phyloP scores from a whole-genome alignment of 148 eudicot genomes.

The Fagopyrum esculentum region DNA sequence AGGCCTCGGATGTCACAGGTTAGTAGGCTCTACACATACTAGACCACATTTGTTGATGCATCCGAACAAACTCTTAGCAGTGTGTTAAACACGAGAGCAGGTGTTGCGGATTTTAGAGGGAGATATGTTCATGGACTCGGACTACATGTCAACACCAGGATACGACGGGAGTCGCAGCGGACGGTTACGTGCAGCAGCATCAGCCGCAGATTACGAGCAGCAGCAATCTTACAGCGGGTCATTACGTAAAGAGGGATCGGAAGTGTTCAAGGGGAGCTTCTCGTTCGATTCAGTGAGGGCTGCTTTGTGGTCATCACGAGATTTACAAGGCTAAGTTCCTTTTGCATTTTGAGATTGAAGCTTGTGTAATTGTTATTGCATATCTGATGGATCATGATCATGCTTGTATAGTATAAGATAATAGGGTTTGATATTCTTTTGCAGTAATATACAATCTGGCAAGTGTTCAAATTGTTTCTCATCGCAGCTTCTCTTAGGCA shows the following conservation, averaged over 20 bases:
- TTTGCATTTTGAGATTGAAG: not conserved
- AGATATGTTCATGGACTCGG: constrained; percentile 20
- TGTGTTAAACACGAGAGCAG: constrained; percentile 18
- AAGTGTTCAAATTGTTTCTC: too few species aligned
- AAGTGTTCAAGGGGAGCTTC: constrained; percentile 14
- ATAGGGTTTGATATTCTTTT: constrained; percentile 1
- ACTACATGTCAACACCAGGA: constrained; percentile 13
- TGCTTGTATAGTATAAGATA: constrained; percentile 5
- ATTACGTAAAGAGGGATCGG: not conserved
- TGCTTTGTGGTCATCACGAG: constrained; percentile 13
- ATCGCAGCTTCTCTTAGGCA: too few species aligned
- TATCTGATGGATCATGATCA: not conserved
- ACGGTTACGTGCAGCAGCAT: constrained; percentile 1
- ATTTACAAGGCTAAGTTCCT: constrained; percentile 2
- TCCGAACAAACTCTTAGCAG: too few species aligned
- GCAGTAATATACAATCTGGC: too few species aligned
- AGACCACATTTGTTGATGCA: not conserved
- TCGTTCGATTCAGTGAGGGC: constrained; percentile 8
- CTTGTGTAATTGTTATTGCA: not conserved
- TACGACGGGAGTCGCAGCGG: constrained; percentile 12
- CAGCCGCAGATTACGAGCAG: constrained; percentile 4
- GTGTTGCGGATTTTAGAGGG: constrained; percentile 74
- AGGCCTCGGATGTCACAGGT: constrained; percentile 99
- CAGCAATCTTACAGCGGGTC: constrained; percentile 9
- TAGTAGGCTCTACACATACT: constrained; percentile 9